Evolutionary conservation across 176 grass and related monocot genomes (phyloP), one percentile per base, ranked within the genome.

Genomic region (Phyllostachys edulis): DNA sequence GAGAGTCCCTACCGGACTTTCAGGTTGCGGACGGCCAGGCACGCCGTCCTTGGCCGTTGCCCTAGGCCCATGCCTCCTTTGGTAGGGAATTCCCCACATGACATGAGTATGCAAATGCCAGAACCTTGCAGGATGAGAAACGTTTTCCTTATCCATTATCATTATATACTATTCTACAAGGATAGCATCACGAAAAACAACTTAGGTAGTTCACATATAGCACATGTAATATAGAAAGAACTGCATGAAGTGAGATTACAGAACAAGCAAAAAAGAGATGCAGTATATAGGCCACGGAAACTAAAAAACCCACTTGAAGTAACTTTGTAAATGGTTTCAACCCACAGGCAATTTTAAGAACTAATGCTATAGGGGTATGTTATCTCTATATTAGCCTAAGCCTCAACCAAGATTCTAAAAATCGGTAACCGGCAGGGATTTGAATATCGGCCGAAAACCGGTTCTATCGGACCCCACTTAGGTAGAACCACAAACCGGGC

Each of bases 181-280:
- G 55, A 67, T 75, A 75, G 39, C 49, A 81, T 57, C 49, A 76
- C 0, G 32, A 51, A 69, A 45, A 75, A 56, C 46, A 87, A 69
- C 27, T 82, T 82, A 38, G 39, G 21, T 24, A 80, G 16, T 72
- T 51, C 68, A 36, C 71, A 76, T 67, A 84, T 84, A 84, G 16
- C 34, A 67, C 24, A 20, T 80, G 60, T 74, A 18, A 54, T 84
- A 12, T 14, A 76, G 24, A 16, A 56, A 67, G 8, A 76, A 4
- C 7, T 49, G 6, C 32, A 54, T 76, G 23, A 82, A 49, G 36
- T 77, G 42, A 37, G 21, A 63, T 67, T 29, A 77, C 23, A 42
- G 37, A 71, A 88, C 55, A 40, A 63, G 32, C 26, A n/a, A n/a
- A 62, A 75, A 40, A 9, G 45, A n/a, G 41, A 76, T 76, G 54